A percentile compares a stretch with the other conserved stretches of the same genome.
Conservation (phyloP, 306 rosid genomes). For the Sechiopsis laciniata region DNA sequence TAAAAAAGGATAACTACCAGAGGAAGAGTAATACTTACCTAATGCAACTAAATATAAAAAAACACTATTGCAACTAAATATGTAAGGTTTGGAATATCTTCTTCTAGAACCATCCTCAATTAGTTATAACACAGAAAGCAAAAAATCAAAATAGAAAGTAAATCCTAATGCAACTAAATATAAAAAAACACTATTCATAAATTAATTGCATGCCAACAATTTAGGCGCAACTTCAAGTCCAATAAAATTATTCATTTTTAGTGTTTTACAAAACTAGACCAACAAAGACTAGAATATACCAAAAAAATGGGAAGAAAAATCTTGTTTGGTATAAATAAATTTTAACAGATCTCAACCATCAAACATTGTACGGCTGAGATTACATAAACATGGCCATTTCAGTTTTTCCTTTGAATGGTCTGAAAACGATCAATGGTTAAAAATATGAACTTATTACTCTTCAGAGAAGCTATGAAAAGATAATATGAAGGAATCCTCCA, state of each 20-base stretch:
- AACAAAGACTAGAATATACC: background rate
- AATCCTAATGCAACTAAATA: too few species aligned
- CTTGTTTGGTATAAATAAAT: slow-evolving; percentile 1
- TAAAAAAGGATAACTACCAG: too few species aligned
- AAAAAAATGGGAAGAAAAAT: background rate
- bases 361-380: slow-evolving; percentile 21
- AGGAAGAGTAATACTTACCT: too few species aligned
- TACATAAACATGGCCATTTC: slow-evolving; percentile 17
- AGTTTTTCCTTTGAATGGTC: slow-evolving; percentile 2
- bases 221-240: background rate
- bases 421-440: slow-evolving; percentile 15
- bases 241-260: background rate
- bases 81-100: too few species aligned
- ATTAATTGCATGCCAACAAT: background rate
- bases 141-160: background rate
- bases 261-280: background rate
- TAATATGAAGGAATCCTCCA: slow-evolving; percentile 24
- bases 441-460: slow-evolving; percentile 34
- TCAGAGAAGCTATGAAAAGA: slow-evolving; percentile 22
- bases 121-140: too few species aligned
- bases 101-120: too few species aligned
- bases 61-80: too few species aligned
- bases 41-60: too few species aligned
- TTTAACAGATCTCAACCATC: slow-evolving; percentile 21
- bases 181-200: background rate